Percentiles rank a stretch among this genome's conserved stretches.
Evolutionary conservation across 2,329 filamentous ascomycete genomes (phyloP).

Genomic region (Neonectria hederae): DNA sequence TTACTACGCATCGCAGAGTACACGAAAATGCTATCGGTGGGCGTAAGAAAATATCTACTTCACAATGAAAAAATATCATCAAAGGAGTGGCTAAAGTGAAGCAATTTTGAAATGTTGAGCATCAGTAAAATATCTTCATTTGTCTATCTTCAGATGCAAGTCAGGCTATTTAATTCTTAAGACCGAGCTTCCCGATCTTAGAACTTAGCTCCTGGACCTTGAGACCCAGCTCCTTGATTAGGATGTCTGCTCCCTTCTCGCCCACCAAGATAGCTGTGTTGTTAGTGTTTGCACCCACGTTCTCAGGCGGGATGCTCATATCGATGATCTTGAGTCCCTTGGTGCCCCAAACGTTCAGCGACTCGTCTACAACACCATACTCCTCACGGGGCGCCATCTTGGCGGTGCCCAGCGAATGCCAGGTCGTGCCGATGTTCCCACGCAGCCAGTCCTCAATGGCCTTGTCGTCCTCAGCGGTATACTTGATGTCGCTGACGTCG

Average conservation of each 20-base stretch:
- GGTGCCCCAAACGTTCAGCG: conserved; percentile 56
- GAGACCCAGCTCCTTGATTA: conserved; percentile 49
- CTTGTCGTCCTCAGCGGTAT: conserved; percentile 60
- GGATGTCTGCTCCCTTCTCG: conserved; percentile 57
- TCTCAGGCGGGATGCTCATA: conserved; percentile 49
- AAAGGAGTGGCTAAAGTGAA: neutral
- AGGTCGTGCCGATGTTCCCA: conserved; percentile 53
- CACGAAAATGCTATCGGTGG: neutral
- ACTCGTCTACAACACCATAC: conserved; percentile 49
- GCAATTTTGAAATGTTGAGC: neutral
- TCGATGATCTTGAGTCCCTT: conserved; percentile 54
- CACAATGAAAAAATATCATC: neutral
- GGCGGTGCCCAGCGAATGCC: conserved; percentile 58
- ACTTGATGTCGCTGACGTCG: conserved; percentile 54
- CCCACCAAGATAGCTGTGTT: conserved; percentile 61
- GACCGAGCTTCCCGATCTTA: neutral
- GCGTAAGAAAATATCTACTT: neutral
- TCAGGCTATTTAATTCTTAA: neutral
- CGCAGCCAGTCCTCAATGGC: conserved; percentile 58
- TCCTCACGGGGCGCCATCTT: conserved; percentile 55
- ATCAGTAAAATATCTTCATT: neutral
- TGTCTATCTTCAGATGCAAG: neutral
- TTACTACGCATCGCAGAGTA: no score
- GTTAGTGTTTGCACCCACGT: conserved; percentile 59
- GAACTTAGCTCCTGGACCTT: neutral